A percentile compares a stretch with the other conserved stretches of the same genome.
phyloP scores from a whole-genome alignment of 495 filamentous ascomycete species.

The Penicillium cataractarum region DNA sequence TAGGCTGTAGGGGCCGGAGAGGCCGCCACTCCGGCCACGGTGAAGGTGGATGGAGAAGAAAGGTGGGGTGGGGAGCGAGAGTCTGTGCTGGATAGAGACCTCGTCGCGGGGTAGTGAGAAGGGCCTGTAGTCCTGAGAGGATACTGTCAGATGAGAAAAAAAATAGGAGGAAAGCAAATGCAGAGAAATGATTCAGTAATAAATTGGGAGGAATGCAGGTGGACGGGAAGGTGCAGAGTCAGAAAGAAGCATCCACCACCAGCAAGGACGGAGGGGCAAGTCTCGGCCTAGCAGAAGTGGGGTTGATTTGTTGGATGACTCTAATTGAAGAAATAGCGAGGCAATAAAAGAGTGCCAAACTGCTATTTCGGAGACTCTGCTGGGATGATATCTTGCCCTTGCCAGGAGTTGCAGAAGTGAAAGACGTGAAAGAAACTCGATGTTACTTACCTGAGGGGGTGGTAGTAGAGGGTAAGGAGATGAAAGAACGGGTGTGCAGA shows the following conservation, averaged over 20 bases:
- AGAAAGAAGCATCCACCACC: background rate
- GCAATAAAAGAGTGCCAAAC: background rate
- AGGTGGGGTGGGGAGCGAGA: constrained; percentile 16
- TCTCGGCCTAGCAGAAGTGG: constrained; percentile 7
- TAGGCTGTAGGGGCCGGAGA: constrained; percentile 33
- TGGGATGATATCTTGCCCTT: constrained; percentile 5
- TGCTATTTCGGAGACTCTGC: background rate
- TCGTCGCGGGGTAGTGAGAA: background rate
- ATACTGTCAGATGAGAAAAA: background rate
- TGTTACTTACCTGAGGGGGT: background rate
- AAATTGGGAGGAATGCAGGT: background rate
- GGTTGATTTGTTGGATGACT: constrained; percentile 15
- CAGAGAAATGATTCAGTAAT: background rate
- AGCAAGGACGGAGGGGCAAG: constrained; percentile 5
- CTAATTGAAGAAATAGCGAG: constrained; percentile 12
- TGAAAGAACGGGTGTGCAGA: background rate
- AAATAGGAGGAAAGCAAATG: constrained; percentile 7
- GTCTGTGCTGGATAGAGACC: background rate
- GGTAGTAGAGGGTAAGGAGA: constrained; percentile 4
- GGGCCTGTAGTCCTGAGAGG: background rate
- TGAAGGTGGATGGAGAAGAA: constrained; percentile 25
- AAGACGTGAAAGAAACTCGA: constrained; percentile 1
- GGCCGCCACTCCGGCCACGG: constrained; percentile 37
- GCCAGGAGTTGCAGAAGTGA: constrained; percentile 6
- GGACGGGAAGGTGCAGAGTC: background rate